Evolutionary conservation across 768 basidiomycete species (phyloP).

Genomic region (Mycena sanguinolenta): DNA sequence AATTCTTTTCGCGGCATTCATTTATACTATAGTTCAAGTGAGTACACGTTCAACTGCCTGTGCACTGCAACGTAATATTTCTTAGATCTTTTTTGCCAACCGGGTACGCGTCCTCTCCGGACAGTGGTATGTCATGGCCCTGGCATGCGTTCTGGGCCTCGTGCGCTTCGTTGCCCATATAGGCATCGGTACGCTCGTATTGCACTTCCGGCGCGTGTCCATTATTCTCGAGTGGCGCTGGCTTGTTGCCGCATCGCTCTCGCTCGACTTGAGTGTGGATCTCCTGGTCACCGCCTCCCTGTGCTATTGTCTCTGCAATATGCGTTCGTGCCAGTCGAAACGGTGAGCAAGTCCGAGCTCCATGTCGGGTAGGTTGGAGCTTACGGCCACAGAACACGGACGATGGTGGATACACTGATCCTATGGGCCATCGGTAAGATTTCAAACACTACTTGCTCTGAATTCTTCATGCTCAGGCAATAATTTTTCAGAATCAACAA

Average conservation of each 20-base stretch:
- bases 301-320: slow-evolving; percentile 14
- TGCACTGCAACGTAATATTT: too few species aligned
- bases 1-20: slow-evolving; percentile 14
- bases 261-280: slow-evolving; percentile 12
- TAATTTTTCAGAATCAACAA: not conserved
- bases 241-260: slow-evolving; percentile 16
- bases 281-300: slow-evolving; percentile 7
- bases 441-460: not conserved
- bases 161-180: slow-evolving; percentile 10
- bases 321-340: slow-evolving; percentile 1
- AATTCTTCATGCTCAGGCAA: not conserved
- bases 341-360: not conserved
- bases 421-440: not conserved
- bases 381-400: not conserved
- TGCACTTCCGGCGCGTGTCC: not conserved
- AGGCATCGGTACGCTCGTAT: not conserved
- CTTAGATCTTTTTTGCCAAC: slow-evolving; percentile 21
- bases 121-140: slow-evolving; percentile 5
- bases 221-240: slow-evolving; percentile 20
- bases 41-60: not conserved
- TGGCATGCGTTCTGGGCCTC: not conserved
- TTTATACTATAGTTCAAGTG: slow-evolving; percentile 22
- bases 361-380: not conserved
- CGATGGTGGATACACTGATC: not conserved
- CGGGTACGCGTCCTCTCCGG: slow-evolving; percentile 13